Conservation (phyloP, 2,329 filamentous ascomycete species). For the Davidsoniella eucalypti region DNA sequence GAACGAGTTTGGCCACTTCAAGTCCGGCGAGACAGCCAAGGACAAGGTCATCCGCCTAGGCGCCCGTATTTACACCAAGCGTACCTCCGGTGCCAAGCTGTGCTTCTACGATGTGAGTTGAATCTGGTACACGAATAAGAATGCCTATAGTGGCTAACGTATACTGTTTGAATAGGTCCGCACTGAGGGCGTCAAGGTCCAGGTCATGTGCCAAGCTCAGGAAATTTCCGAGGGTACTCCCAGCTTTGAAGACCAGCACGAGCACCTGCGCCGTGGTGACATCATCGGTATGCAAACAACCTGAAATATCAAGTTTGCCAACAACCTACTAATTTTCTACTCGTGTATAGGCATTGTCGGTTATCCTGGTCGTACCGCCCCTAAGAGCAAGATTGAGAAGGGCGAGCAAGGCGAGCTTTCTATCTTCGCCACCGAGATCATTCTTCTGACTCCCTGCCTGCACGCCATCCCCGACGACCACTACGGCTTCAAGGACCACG, state of each 20-base stretch:
- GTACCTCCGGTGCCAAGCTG: constrained; percentile 66
- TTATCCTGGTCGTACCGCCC: constrained; percentile 67
- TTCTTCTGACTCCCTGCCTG: constrained; percentile 77
- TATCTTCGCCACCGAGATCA: constrained; percentile 76
- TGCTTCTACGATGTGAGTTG: constrained; percentile 61
- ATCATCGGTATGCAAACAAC: constrained; percentile 47
- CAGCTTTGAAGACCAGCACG: constrained; percentile 75
- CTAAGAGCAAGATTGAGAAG: constrained; percentile 68
- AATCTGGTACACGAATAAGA: no score
- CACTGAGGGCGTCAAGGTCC: constrained; percentile 48
- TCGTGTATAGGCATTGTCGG: constrained; percentile 39
- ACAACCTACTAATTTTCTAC: background rate
- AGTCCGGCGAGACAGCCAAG: constrained; percentile 71
- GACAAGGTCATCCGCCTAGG: constrained; percentile 63
- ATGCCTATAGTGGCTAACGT: background rate
- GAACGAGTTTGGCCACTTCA: constrained; percentile 60
- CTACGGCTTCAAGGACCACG: constrained; percentile 90
- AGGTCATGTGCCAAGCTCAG: constrained; percentile 84
- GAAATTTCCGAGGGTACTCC: constrained; percentile 48
- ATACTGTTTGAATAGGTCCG: constrained; percentile 28
- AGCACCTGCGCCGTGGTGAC: constrained; percentile 77
- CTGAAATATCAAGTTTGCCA: background rate
- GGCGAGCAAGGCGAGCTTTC: constrained; percentile 80
- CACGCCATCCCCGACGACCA: constrained; percentile 81
- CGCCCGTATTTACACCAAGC: constrained; percentile 79